Conservation (phyloP, 1,284 basidiomycete genomes). For the Lignosus rhinocerotis region DNA sequence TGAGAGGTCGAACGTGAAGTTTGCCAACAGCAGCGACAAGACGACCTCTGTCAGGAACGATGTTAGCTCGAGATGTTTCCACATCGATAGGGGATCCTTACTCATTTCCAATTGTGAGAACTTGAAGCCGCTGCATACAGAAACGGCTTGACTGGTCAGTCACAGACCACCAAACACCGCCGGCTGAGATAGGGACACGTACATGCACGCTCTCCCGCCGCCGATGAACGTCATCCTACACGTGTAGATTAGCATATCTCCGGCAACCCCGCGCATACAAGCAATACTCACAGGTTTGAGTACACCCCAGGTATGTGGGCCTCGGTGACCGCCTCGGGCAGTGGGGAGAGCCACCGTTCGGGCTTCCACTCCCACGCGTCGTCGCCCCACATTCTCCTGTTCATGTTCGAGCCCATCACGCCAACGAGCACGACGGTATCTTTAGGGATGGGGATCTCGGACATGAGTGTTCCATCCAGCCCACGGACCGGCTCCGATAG, state of each 20-base stretch:
- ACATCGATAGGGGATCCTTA: slow-evolving; percentile 13
- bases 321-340: slow-evolving; percentile 21
- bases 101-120: slow-evolving; percentile 35
- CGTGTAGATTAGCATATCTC: slow-evolving; percentile 1
- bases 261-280: neutral
- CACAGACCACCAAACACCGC: neutral
- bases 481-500: slow-evolving; percentile 27
- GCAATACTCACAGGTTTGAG: slow-evolving; percentile 27
- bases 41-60: slow-evolving; percentile 18
- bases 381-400: slow-evolving; percentile 32
- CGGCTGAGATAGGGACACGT: slow-evolving; percentile 4
- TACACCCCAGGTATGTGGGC: slow-evolving; percentile 31
- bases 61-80: neutral
- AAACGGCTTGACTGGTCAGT: slow-evolving; percentile 1
- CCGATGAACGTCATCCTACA: slow-evolving; percentile 35
- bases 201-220: slow-evolving; percentile 35
- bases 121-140: slow-evolving; percentile 30
- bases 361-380: slow-evolving; percentile 35
- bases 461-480: slow-evolving; percentile 36
- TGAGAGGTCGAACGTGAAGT: slow-evolving; percentile 17
- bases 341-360: slow-evolving; percentile 32
- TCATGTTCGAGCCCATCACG: slow-evolving; percentile 30
- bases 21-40: slow-evolving; percentile 10
- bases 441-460: slow-evolving; percentile 42
- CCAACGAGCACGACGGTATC: slow-evolving; percentile 37